A percentile compares a stretch with the other conserved stretches of the same genome.
Conservation (phyloP, 2,329 filamentous ascomycete species). For the Microcera coccophila region DNA sequence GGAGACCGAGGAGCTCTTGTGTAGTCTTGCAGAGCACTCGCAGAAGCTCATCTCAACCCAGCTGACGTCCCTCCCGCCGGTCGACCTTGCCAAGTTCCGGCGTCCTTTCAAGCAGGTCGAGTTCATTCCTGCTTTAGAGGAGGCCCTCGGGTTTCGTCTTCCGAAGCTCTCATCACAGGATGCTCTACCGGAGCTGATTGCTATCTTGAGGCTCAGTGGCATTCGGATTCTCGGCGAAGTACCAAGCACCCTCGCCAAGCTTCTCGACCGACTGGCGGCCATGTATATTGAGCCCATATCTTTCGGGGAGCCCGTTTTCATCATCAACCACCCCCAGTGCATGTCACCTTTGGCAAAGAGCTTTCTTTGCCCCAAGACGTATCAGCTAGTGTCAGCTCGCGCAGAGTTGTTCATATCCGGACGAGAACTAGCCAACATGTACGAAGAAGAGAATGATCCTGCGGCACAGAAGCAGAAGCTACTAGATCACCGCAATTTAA, state of each 20-base stretch:
- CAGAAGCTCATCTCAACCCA: conserved; percentile 42
- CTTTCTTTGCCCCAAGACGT: conserved; percentile 63
- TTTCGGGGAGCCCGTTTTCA: conserved; percentile 66
- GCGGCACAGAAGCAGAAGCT: conserved; percentile 84
- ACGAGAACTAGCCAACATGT: conserved; percentile 89
- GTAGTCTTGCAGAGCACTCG: conserved; percentile 53
- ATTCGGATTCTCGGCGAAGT: conserved; percentile 64
- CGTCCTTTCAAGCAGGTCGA: conserved; percentile 65
- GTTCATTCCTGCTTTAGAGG: conserved; percentile 77
- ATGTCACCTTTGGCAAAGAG: conserved; percentile 91
- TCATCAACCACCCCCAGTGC: conserved; percentile 83
- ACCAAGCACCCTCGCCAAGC: conserved; percentile 53
- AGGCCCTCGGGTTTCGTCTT: conserved; percentile 59
- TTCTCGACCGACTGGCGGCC: conserved; percentile 78
- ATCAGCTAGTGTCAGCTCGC: conserved; percentile 73
- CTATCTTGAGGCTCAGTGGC: conserved; percentile 53
- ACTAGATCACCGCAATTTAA: conserved; percentile 45
- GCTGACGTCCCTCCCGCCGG: conserved; percentile 44
- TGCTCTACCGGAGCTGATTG: conserved; percentile 56
- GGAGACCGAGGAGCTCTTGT: conserved; percentile 70
- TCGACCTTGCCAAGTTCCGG: conserved; percentile 47
- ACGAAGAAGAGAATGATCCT: conserved; percentile 96
- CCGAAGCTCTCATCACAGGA: conserved; percentile 56
- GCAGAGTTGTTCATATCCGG: conserved; percentile 80
- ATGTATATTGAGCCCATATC: conserved; percentile 77